Base-by-base conservation (phyloP, 2,329 filamentous ascomycete genomes). In the Pseudogymnoascus sp. region DNA sequence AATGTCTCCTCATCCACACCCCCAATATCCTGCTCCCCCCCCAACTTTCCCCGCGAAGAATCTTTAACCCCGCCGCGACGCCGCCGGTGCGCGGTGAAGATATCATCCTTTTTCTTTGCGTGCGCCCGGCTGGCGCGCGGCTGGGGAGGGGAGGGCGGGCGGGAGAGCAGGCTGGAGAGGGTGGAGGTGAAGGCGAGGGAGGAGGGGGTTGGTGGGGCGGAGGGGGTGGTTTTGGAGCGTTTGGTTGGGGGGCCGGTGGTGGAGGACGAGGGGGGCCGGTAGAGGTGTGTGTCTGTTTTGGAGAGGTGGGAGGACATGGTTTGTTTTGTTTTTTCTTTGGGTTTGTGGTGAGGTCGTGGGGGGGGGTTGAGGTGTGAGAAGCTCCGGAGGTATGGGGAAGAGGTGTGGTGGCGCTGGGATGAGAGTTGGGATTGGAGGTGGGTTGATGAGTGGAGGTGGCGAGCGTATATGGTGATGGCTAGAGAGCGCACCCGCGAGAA, bases 151-250 rank as follows among this genome's bases (percentile, higher is more conserved):
- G 40, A 44, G 4, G 40, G 40, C 7, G 40, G 40, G 17, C 73
- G 53, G n/a, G 77, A 73, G 6, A 77, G 75, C 66, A 61, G n/a
- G 31, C 76, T 67, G 77, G 66, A 23, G 67, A 67, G 64, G 65
- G 74, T 75, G n/a, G 77, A 75, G n/a, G 77, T 74, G 62, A 88
- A 80, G 76, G 97, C 91, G 63, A 97, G 85, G 53, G 88, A 90
- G 69, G 89, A 88, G 66, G 97, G 85, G 68, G 95, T 90, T 10
- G 91, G 90, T n/a, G 89, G 87, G 78, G 99, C 97, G 72, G 91
- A 87, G 62, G 96, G 84, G 50, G 86, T 88, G 60, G 85, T 68
- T 84, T 81, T 70, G 78, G 73, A 42, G 86, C 87, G 75, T 92
- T 93, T 10, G 83, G 79, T 38, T 86, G 84, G 62, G 83, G 61